Evolutionary conservation across 164 flowering plant species (phyloP).

Genomic region (Sextonia rubra): DNA sequence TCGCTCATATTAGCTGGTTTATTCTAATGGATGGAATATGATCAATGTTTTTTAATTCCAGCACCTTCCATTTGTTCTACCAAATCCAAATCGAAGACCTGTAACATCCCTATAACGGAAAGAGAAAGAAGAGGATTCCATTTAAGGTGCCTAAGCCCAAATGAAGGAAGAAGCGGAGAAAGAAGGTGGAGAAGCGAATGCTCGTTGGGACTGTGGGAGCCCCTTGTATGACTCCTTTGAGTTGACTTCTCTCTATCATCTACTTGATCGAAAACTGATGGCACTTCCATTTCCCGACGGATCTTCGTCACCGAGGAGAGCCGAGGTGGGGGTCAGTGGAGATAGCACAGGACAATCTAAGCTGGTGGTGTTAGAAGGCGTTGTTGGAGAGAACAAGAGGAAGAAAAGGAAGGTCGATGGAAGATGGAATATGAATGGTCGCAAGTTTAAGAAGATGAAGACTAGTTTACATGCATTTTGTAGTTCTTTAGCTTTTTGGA

Average conservation of each 20-base stretch:
- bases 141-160: neutral
- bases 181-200: neutral
- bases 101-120: neutral
- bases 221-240: conserved; percentile 7
- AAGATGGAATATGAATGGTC: neutral
- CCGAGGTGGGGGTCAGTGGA: neutral
- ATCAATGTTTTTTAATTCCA: no score
- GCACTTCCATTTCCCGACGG: neutral
- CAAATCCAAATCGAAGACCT: neutral
- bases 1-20: neutral
- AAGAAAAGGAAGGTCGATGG: neutral
- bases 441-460: neutral
- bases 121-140: neutral
- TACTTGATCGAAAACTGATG: neutral
- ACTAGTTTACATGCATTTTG: neutral
- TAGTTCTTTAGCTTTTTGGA: conserved; percentile 1
- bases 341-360: neutral
- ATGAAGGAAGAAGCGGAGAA: conserved; percentile 3
- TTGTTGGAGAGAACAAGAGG: neutral
- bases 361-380: neutral
- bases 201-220: conserved; percentile 5
- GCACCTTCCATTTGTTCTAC: neutral
- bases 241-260: neutral
- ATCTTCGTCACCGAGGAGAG: neutral
- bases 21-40: no score